These are phyloP conservation scores for Sporothrix brasiliensis DNA, from an alignment of 2,329 filamentous ascomycete genomes.

Conservation along the genomic window DNA sequence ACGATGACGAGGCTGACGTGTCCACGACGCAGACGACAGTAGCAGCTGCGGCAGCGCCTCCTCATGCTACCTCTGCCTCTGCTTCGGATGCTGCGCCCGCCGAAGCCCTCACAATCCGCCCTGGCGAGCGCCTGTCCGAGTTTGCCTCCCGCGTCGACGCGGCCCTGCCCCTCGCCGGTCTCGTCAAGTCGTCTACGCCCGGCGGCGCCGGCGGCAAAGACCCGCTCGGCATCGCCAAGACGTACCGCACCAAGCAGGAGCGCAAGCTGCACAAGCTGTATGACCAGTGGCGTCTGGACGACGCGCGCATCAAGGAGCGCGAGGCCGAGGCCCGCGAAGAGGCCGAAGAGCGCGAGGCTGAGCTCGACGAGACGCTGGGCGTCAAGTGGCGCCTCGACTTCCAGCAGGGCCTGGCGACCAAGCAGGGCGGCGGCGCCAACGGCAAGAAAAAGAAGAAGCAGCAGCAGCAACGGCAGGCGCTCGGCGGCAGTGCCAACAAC, in stretches of 20 bases:
- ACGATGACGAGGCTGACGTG: not conserved
- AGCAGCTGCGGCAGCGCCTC: not conserved
- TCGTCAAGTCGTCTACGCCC: constrained; percentile 62
- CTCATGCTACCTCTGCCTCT: not conserved
- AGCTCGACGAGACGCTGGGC: constrained; percentile 58
- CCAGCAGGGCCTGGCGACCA: constrained; percentile 45
- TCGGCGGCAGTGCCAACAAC: constrained; percentile 13
- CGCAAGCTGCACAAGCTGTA: constrained; percentile 79
- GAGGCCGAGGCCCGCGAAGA: constrained; percentile 67
- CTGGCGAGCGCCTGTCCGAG: constrained; percentile 80
- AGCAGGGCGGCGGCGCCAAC: constrained; percentile 41
- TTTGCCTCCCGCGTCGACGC: constrained; percentile 84
- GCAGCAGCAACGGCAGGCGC: constrained; percentile 44
- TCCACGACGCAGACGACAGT: not conserved
- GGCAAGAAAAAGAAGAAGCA: constrained; percentile 21
- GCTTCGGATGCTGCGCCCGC: not conserved
- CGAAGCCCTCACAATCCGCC: constrained; percentile 67
- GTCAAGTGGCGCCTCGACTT: constrained; percentile 53
- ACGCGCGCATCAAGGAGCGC: constrained; percentile 63
- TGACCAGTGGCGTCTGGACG: constrained; percentile 73
- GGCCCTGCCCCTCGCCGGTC: constrained; percentile 72
- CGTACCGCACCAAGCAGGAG: constrained; percentile 78
- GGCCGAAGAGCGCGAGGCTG: constrained; percentile 64
- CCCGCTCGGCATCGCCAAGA: constrained; percentile 62
- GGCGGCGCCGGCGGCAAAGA: constrained; percentile 54